Evolutionary conservation across 225 moss, liverwort and hornwort genomes (phyloP).

Genomic region (Antitrichia curtipendula): DNA sequence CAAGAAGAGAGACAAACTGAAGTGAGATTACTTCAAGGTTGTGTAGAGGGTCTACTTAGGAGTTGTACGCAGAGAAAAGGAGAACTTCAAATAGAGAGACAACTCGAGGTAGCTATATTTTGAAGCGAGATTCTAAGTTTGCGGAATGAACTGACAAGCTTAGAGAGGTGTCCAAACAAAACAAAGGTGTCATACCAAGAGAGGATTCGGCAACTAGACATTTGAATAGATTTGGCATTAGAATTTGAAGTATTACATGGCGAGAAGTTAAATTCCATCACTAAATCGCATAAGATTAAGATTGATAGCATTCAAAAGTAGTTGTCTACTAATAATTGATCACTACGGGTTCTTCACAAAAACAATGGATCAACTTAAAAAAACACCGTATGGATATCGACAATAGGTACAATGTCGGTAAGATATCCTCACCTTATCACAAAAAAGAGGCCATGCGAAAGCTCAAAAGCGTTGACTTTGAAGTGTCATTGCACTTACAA

Average conservation of each 20-base stretch:
- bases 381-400: neutral
- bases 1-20: too few species aligned
- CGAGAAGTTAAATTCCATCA: neutral
- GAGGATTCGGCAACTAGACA: neutral
- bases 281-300: neutral
- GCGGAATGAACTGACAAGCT: too few species aligned
- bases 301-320: neutral
- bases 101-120: too few species aligned
- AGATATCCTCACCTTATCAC: neutral
- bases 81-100: too few species aligned
- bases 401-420: neutral
- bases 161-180: too few species aligned
- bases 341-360: neutral
- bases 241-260: neutral
- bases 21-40: too few species aligned
- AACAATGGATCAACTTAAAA: neutral
- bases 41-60: too few species aligned
- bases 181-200: too few species aligned
- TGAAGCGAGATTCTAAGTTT: too few species aligned
- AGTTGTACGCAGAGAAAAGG: too few species aligned
- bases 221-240: neutral
- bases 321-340: neutral
- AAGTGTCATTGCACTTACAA: neutral
- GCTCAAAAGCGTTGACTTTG: neutral
- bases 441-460: neutral